These are phyloP conservation scores for Diaporthe vaccinii DNA, from an alignment of 2,329 filamentous ascomycete genomes.

Conservation along the genomic window DNA sequence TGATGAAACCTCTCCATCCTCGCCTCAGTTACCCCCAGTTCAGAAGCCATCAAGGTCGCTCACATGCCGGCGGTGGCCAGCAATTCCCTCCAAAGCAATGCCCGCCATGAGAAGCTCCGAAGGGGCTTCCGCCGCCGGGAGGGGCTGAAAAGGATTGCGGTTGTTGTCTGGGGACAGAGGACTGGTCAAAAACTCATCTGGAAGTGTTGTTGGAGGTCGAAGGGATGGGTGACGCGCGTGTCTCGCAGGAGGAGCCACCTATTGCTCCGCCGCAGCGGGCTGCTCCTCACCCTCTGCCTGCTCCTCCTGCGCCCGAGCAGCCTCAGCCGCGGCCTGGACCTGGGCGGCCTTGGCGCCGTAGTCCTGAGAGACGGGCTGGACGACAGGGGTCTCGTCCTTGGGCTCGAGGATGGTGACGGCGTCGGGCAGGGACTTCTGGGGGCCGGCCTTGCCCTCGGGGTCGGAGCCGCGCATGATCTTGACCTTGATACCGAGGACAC, in stretches of 20 bases:
- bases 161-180: constrained; percentile 22
- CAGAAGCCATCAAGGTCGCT: constrained; percentile 32
- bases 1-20: constrained; percentile 33
- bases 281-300: constrained; percentile 64
- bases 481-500: constrained; percentile 99
- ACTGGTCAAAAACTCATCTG: constrained; percentile 23
- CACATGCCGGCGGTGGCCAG: constrained; percentile 17
- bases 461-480: constrained; percentile 99
- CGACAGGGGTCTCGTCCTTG: constrained; percentile 97
- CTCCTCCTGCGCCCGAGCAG: constrained; percentile 66
- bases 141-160: constrained; percentile 23
- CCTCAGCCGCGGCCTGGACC: constrained; percentile 75
- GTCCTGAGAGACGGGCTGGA: constrained; percentile 97
- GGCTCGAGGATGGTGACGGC: constrained; percentile 99
- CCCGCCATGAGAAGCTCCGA: constrained; percentile 27
- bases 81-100: constrained; percentile 21
- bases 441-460: constrained; percentile 98
- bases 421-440: constrained; percentile 97
- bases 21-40: constrained; percentile 30
- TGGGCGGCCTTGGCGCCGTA: constrained; percentile 91
- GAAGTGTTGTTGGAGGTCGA: constrained; percentile 20
- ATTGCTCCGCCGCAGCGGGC: constrained; percentile 64
- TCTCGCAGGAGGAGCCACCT: constrained; percentile 48
- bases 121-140: not conserved
- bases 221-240: constrained; percentile 35